A percentile compares a stretch with the other conserved stretches of the same genome.
These are phyloP conservation scores for Ganoderma boninense DNA, from an alignment of 1,284 basidiomycete species.

Conservation along the genomic window DNA sequence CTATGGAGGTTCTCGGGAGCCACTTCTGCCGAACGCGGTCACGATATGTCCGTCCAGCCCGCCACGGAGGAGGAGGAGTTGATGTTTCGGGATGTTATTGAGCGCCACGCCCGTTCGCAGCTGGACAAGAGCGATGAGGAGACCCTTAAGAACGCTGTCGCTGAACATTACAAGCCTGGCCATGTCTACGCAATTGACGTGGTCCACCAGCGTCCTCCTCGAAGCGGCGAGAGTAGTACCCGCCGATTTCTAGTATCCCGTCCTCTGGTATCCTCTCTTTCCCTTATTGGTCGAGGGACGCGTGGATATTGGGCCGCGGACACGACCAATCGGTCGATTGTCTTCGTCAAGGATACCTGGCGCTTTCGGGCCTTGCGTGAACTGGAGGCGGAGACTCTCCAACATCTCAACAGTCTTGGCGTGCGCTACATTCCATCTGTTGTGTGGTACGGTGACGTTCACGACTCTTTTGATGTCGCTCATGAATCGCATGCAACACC, in stretches of 20 bases:
- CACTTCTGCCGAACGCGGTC: slow-evolving; percentile 26
- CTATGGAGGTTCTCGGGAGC: slow-evolving; percentile 36
- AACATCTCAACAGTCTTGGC: not conserved
- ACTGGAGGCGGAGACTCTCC: not conserved
- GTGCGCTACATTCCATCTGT: not conserved
- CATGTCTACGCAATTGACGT: not conserved
- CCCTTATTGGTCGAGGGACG: not conserved
- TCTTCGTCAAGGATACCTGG: not conserved
- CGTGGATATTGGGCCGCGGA: not conserved
- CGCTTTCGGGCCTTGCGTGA: not conserved
- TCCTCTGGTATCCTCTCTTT: not conserved
- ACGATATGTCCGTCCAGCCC: slow-evolving; percentile 30
- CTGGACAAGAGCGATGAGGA: not conserved
- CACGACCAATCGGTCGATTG: not conserved
- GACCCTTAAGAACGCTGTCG: not conserved
- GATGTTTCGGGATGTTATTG: slow-evolving; percentile 12
- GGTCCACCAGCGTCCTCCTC: not conserved
- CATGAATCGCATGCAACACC: not conserved
- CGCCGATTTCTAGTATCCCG: not conserved
- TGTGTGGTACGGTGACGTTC: not conserved
- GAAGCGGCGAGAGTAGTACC: not conserved
- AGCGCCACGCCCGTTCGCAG: not conserved
- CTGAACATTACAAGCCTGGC: not conserved
- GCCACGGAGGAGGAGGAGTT: slow-evolving; percentile 23
- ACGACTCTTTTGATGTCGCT: not conserved